Base-by-base conservation (phyloP, 495 filamentous ascomycete genomes). In the Penicillium bialowiezense region DNA sequence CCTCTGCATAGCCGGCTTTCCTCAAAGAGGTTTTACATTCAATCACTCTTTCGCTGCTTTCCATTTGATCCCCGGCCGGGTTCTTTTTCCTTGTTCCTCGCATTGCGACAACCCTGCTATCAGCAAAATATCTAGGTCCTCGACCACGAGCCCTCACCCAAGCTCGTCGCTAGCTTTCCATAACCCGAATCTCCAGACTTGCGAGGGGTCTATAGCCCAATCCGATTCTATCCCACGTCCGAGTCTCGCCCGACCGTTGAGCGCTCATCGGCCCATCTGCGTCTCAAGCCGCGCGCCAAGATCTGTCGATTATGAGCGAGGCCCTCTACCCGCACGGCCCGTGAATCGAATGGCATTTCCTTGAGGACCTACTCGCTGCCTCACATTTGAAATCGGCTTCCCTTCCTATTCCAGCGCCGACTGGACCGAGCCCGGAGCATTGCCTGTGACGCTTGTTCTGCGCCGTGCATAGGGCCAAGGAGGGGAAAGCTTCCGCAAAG, bases 311-410 rank as follows among this genome's bases (percentile, higher is more conserved):
- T 64, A 64, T 64, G 61, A 54, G 33, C 55, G 48, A 38, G 58
- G 48, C 48, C 34, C 35, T 56, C 49, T 44, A 38, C 40, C 41
- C 44, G 20, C 32, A 55, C 44, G 45, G 58, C 48, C 51, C 56
- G 28, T 54, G 55, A 58, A 60, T 65, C 51, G 60, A 48, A 69
- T 69, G 66, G 64, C 64, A 60, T 45, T 53, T 36, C 49, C 50
- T 36, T 65, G 59, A 68, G 51, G 37, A 51, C 24, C 19, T 37
- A 41, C 29, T 26, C 44, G 32, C 52, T 18, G 35, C 39, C 38
- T 50, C 42, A 50, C 44, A 38, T 54, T 54, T 23, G 58, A 36
- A 37, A n/a, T 48, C 41, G 33, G 60, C 56, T 65, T 63, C 58
- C 59, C 60, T 70, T 65, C 62, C 51, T 59, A 50, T 55, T 51